Percentiles rank a stretch among this genome's conserved stretches.
These are phyloP conservation scores for Stephanodiscus triporus DNA, from an alignment of 108 stramenopile genomes.

Conservation along the genomic window DNA sequence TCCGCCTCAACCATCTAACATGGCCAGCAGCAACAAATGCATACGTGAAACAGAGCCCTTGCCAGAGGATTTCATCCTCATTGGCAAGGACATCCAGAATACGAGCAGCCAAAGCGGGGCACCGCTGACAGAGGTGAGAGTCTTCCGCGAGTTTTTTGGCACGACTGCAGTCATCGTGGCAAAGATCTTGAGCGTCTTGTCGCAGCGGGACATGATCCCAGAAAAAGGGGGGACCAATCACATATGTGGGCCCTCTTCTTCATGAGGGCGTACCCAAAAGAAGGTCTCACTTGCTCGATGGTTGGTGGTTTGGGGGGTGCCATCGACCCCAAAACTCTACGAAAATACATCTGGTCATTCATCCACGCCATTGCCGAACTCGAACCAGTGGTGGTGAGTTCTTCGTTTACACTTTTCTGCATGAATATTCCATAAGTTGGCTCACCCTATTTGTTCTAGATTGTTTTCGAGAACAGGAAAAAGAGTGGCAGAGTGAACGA, in stretches of 20 bases:
- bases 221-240: background rate
- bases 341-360: background rate
- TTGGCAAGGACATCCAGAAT: too few relatives aligned
- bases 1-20: too few relatives aligned
- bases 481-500: background rate
- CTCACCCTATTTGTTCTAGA: too few relatives aligned
- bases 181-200: background rate
- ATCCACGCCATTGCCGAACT: background rate
- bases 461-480: too few relatives aligned
- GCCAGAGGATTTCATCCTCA: too few relatives aligned
- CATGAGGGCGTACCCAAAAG: conserved; percentile 14
- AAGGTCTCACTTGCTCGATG: background rate
- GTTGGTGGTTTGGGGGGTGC: conserved; percentile 4
- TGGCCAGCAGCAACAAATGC: too few relatives aligned
- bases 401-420: too few relatives aligned
- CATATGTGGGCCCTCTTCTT: conserved; percentile 10
- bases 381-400: too few relatives aligned
- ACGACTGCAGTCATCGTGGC: background rate
- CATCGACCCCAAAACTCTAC: too few relatives aligned
- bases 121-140: too few relatives aligned
- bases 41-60: background rate
- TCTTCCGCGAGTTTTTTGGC: conserved; percentile 9
- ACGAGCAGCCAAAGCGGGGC: too few relatives aligned
- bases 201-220: background rate
- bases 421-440: too few relatives aligned